Evolutionary conservation across 805 yeast genomes (phyloP), one percentile per base, ranked within the genome.

Genomic region (Ogataea nonfermentans): DNA sequence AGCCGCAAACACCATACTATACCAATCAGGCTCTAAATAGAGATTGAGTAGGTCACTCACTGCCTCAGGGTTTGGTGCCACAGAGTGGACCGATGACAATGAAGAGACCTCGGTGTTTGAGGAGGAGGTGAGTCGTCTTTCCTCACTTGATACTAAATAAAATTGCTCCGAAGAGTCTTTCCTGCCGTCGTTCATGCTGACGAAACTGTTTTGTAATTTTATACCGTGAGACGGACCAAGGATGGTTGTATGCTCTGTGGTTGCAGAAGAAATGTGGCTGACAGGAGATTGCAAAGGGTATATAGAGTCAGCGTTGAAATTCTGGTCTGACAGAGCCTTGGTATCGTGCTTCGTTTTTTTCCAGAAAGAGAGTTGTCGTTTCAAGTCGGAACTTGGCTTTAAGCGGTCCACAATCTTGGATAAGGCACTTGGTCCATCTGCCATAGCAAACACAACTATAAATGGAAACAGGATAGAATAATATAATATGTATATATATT

Each of bases 1-100:
- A 11, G 28, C 42, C 26, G 17, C n/a, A n/a, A 29, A 17, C 8
- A 29, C 11, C 9, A 28, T 28, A n/a, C 17, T 10, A 4, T 24
- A 14, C 17, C 15, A 8, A 10, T 25, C 32, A 10, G 19, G 16
- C 22, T 38, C 30, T 25, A 22, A 7, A 19, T 42, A 42, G 13
- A 33, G 13, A 24, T 29, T 29, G n/a, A 42, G 28, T 10, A 42
- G 24, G 10, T 37, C 46, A n/a, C 15, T 9, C 13, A 39, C 22
- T 34, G 34, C 28, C 2, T 32, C 34, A 32, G 23, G 32, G n/a
- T 33, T 30, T 4, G 27, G 4, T 9, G 16, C 16, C 9, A 20
- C 37, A 4, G 37, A 28, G 17, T 32, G 33, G 14, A 24, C 19
- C n/a, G n/a, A n/a, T n/a, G n/a, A n/a, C n/a, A n/a, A n/a, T 8